Evolutionary conservation across 176 grass and related monocot species (phyloP).

Genomic region (Aegilops bicornis): DNA sequence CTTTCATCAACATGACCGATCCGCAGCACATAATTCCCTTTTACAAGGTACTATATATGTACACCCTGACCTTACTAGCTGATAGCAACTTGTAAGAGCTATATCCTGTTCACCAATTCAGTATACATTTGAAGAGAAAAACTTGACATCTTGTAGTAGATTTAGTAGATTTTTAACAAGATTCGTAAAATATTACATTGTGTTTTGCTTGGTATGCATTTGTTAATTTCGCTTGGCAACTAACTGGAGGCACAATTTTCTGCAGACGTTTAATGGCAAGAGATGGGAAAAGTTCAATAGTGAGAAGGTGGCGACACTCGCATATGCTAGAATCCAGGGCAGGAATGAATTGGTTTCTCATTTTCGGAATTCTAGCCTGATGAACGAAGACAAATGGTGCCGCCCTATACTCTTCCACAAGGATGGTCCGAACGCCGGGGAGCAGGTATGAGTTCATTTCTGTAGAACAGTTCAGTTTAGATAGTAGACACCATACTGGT

Average conservation of each 20-base stretch:
- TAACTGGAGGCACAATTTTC: conserved; percentile 12
- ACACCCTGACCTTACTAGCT: background rate
- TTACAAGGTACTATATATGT: conserved; percentile 60
- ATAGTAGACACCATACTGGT: background rate
- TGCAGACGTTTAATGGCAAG: conserved; percentile 92
- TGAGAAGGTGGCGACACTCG: conserved; percentile 93
- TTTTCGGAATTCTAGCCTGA: conserved; percentile 97
- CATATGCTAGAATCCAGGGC: conserved; percentile 93
- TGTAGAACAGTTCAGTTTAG: background rate
- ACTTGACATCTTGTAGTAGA: background rate
- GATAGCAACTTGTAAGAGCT: background rate
- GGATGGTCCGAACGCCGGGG: conserved; percentile 82
- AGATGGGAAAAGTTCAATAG: conserved; percentile 98
- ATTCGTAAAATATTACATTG: background rate
- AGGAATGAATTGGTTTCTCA: conserved; percentile 75
- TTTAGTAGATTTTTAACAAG: background rate
- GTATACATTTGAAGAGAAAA: background rate
- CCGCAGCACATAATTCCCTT: conserved; percentile 86
- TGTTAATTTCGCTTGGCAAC: background rate
- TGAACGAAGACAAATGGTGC: conserved; percentile 95
- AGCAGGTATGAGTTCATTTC: conserved; percentile 51
- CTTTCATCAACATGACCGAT: conserved; percentile 97
- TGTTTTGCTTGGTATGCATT: background rate
- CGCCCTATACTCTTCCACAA: conserved; percentile 92
- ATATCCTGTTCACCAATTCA: background rate